Evolutionary conservation across 495 filamentous ascomycete species (phyloP), one percentile per base, ranked within the genome.

Genomic region (Talaromyces borbonicus): DNA sequence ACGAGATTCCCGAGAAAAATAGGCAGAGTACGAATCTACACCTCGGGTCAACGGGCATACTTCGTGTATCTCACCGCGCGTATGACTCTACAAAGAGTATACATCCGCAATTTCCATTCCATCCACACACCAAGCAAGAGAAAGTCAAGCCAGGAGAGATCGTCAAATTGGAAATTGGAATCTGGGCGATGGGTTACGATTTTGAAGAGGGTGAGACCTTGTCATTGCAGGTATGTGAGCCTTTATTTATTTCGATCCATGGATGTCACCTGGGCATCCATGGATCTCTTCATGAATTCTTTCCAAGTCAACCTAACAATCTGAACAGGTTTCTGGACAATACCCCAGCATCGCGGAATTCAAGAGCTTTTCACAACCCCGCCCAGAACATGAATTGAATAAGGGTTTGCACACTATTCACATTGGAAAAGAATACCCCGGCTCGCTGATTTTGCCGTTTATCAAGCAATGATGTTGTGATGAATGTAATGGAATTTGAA

Each of bases 391-490:
- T 30, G 62, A 68, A 47, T 32, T 52, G 46, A 68, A 68, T 20
- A 47, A 51, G 20, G 65, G 63, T 3, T 39, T 27, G 37, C 61
- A 68, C 50, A 43, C 38, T n/a, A 47, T 67, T 14, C 56, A 65
- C 23, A 57, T 48, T 46, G 57, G 64, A 20, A 52, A 51, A 7
- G 56, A 63, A n/a, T 60, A 56, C 46, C 57, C 62, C 0, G 63
- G 61, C 43, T 53, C 39, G 2, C 29, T 68, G 1, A 65, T 65
- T 37, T 37, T 68, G 12, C 65, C 62, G n/a, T 65, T 63, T 52
- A 55, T 61, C 32, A 55, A 53, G 22, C 48, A 41, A 30, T 41
- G 38, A 41, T n/a, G n/a, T n/a, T n/a, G n/a, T n/a, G n/a, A n/a
- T n/a, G n/a, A n/a, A n/a, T n/a, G n/a, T n/a, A n/a, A n/a, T n/a